These are phyloP conservation scores for Oryza officinalis DNA, from an alignment of 176 grass and related monocot species.

Conservation along the genomic window DNA sequence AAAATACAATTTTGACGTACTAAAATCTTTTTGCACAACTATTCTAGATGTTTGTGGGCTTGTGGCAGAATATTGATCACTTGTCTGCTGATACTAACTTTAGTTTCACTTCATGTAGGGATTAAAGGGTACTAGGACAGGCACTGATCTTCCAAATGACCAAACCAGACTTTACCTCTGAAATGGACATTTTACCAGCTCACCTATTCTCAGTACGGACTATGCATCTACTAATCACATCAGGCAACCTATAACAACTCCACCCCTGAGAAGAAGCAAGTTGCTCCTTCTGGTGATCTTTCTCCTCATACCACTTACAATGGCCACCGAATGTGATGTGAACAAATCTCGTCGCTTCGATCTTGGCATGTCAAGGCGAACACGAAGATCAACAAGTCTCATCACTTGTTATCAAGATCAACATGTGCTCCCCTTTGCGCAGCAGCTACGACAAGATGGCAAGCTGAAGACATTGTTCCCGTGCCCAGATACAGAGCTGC, in stretches of 20 bases:
- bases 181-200: conserved; percentile 58
- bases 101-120: conserved; percentile 64
- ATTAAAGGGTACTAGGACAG: conserved; percentile 40
- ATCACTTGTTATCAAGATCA: conserved; percentile 36
- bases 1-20: conserved; percentile 23
- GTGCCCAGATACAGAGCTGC: conserved; percentile 36
- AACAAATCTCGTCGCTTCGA: conserved; percentile 66
- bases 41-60: conserved; percentile 29
- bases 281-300: conserved; percentile 36
- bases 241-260: conserved; percentile 46
- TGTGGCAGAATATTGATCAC: conserved; percentile 43
- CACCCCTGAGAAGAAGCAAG: conserved; percentile 34
- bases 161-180: conserved; percentile 48
- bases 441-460: conserved; percentile 30
- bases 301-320: conserved; percentile 46
- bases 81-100: conserved; percentile 49
- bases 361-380: conserved; percentile 82
- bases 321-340: conserved; percentile 63
- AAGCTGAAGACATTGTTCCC: conserved; percentile 38
- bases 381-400: conserved; percentile 53
- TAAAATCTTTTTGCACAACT: conserved; percentile 15
- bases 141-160: conserved; percentile 57
- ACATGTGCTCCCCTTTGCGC: conserved; percentile 20
- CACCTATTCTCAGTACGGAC: conserved; percentile 44
- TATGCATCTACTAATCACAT: conserved; percentile 36